Evolutionary conservation across 371 early-diverging fungal species (phyloP), one percentile per base, ranked within the genome.

Genomic region (Mucor velutinosus): DNA sequence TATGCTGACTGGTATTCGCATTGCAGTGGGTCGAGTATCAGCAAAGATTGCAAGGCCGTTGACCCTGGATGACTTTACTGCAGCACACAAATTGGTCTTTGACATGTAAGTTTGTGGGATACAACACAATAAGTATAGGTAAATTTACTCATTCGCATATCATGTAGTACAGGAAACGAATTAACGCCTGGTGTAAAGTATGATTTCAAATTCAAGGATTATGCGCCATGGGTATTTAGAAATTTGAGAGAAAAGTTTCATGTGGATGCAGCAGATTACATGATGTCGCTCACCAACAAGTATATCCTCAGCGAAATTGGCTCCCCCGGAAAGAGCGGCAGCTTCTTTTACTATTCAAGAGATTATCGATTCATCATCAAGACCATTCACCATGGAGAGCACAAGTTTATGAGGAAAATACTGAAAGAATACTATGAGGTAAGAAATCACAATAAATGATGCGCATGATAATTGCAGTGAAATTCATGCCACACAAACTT

Each of bases 291-390:
- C 51, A 98, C 98, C 1, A 94, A 93, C 78, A 96, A 96, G 76
- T 98, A 97, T 76, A 95, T 97, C 51, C 84, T 99, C 0, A 95
- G 95, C 25, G 98, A 99, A 76, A 85, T 98, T n/a, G 94, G 92
- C 14, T 94, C 94, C 27, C 92, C 97, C 6, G 99, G 99, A 23
- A 97, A 97, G 78, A 93, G 93, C 67, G 96, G 97, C 8, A 92
- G 92, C 65, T 98, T 97, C 80, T 97, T 99, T 74, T 99, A 97
- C 86, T 96, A 92, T 81, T 97, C 96, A 19, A 90, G 94, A 66
- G 99, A 98, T 82, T 97, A 94, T 76, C 90, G 97, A 12, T 98
- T 95, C 78, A 97, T 98, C 71, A 98, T 98, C 87, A 98, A 98
- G 71, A 98, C 99, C 5, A 93, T 98, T 47, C 95, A 94, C 76